Conservation (phyloP, 257 asterid species). For the Eustoma russellianum region DNA sequence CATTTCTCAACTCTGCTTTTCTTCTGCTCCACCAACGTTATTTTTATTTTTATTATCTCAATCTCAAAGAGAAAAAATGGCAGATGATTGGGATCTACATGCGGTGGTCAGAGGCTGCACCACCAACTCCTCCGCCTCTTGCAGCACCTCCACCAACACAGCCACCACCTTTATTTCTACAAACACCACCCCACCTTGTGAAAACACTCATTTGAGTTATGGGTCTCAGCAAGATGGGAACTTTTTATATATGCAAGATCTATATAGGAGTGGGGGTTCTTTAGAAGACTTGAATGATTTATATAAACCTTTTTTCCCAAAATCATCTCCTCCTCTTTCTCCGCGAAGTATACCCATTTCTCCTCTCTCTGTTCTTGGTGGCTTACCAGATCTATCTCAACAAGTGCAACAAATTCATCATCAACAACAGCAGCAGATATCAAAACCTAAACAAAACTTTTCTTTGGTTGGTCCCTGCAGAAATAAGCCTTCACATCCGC, state of each 20-base stretch:
- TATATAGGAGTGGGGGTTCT: conserved; percentile 18
- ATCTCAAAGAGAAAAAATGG: conserved; percentile 37
- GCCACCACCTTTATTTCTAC: conserved; percentile 3
- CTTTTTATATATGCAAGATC: conserved; percentile 36
- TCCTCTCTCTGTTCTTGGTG: conserved; percentile 56
- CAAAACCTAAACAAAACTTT: conserved; percentile 27
- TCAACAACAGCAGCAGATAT: conserved; percentile 7
- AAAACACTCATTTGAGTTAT: conserved; percentile 8
- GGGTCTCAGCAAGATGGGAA: conserved; percentile 26
- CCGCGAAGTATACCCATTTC: conserved; percentile 36
- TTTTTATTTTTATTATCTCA: conserved; percentile 19
- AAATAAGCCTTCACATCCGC: conserved; percentile 19
- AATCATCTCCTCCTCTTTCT: conserved; percentile 24
- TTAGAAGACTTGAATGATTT: conserved; percentile 43
- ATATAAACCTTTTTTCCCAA: conserved; percentile 48
- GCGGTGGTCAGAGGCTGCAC: conserved; percentile 96
- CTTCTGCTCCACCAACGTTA: neutral
- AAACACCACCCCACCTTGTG: neutral
- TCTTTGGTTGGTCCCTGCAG: conserved; percentile 25
- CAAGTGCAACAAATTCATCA: conserved; percentile 14
- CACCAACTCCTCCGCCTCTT: conserved; percentile 26
- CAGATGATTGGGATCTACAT: conserved; percentile 88
- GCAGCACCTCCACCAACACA: conserved; percentile 20
- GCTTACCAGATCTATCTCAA: conserved; percentile 47
- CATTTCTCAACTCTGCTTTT: conserved; percentile 1